Percentiles rank a stretch among this genome's conserved stretches.
Evolutionary conservation across 352 stramenopile genomes (phyloP).

Genomic region (Aphanomyces stellatus): DNA sequence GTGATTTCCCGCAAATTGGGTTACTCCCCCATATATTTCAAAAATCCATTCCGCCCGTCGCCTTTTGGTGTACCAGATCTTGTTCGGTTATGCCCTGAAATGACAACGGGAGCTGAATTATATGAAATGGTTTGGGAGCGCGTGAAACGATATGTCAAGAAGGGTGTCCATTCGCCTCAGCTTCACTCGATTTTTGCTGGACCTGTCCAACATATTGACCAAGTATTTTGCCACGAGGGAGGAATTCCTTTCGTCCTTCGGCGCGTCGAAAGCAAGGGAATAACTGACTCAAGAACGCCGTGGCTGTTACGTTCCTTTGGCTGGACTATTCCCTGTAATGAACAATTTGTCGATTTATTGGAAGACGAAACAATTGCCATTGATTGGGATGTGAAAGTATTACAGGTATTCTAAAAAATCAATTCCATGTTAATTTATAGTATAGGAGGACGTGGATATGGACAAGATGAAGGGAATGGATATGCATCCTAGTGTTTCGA

Average conservation of each 20-base stretch:
- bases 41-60: conserved; percentile 79
- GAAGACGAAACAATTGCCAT: conserved; percentile 83
- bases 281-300: conserved; percentile 65
- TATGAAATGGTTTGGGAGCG: conserved; percentile 78
- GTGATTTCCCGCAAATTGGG: conserved; percentile 78
- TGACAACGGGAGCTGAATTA: conserved; percentile 66
- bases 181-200: conserved; percentile 38
- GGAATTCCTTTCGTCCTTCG: conserved; percentile 46
- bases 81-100: conserved; percentile 75
- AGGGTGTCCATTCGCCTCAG: neutral
- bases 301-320: conserved; percentile 80
- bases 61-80: conserved; percentile 82
- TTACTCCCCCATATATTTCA: conserved; percentile 84
- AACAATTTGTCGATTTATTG: conserved; percentile 62
- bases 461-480: conserved; percentile 85
- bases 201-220: conserved; percentile 37
- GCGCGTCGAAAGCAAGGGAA: conserved; percentile 72
- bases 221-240: conserved; percentile 47
- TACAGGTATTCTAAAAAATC: conserved; percentile 53
- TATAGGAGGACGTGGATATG: conserved; percentile 52
- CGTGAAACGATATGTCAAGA: conserved; percentile 64
- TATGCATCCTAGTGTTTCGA: conserved; percentile 64
- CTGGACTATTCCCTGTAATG: conserved; percentile 67
- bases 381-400: conserved; percentile 78
- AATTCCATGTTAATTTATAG: neutral